Evolutionary conservation across 208 protist genomes (phyloP), one percentile per base, ranked within the genome.

Genomic region (Kentomonas sorsogonicus): DNA sequence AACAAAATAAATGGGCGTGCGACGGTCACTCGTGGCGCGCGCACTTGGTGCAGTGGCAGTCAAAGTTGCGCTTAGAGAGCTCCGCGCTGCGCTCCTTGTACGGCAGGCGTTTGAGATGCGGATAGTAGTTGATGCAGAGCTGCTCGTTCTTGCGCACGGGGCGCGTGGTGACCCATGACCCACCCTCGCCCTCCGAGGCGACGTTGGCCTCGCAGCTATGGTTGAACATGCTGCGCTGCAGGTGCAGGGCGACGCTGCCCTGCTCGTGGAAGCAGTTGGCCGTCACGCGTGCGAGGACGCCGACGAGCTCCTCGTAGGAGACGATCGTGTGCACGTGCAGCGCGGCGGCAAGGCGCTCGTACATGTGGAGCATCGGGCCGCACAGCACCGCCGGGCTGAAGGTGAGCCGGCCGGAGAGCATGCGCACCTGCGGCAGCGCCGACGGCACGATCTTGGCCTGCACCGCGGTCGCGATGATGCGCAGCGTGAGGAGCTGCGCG

Each of bases 161-260:
- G 25, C 67, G 66, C 25, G 68, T 81, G 23, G 80, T 77, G 46
- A 79, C 63, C 39, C 90, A 55, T 18, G 59, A 72, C 6, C 74
- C 76, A 16, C 72, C 79, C 36, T 31, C 55, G 38, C 20, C 33
- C 45, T 87, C 71, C 60, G 87, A 79, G 25, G 74, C 80, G 10
- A 79, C 71, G 67, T 89, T 91, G 4, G 86, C 75, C n/a, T 63
- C 75, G 55, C 87, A 94, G 43, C 79, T 81, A 62, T 94, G 87
- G 57, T 94, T 91, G 23, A 94, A 55, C 76, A 94, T 83, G 23
- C 83, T 72, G 11, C 80, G 72, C 6, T 81, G 60, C 46, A 91
- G 72, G 51, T 84, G 56, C 27, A 91, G 68, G 43, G 86, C 78
- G 15, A 94, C 70, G 27, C 48, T 70, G 45, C 54, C 63, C 3